Evolutionary conservation across 176 grass and related monocot species (phyloP).

Genomic region (Calamus simplicifolius): DNA sequence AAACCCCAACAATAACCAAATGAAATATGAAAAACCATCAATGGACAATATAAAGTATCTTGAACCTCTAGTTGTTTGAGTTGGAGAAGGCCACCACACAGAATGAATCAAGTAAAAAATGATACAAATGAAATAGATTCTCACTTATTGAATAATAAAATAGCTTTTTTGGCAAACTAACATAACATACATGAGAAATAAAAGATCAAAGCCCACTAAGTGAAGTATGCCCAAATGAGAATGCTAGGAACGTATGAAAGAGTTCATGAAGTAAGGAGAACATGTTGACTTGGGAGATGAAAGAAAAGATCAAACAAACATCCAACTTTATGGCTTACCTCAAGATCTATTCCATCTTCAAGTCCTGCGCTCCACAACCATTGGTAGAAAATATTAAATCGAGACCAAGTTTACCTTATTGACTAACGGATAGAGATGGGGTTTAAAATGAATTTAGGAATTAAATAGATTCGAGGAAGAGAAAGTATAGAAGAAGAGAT

Average conservation of each 20-base stretch:
- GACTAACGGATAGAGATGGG: not conserved
- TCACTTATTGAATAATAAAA: not conserved
- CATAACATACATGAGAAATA: not conserved
- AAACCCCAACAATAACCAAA: no score
- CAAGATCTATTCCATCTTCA: not conserved
- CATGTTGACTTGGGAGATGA: not conserved
- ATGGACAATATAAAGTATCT: no score
- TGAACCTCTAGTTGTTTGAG: no score
- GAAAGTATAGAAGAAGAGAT: not conserved
- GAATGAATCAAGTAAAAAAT: no score
- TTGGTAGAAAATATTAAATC: not conserved
- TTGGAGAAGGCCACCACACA: no score
- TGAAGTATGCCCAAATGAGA: not conserved
- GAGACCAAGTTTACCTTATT: not conserved
- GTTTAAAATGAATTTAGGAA: not conserved
- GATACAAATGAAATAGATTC: no score
- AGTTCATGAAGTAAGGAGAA: not conserved
- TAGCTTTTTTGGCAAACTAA: not conserved
- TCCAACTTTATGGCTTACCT: not conserved
- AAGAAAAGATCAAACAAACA: not conserved
- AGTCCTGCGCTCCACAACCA: not conserved
- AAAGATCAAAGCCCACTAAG: not conserved
- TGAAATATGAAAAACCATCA: no score
- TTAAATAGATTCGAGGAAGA: not conserved
- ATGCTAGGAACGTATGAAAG: not conserved